Percentiles rank a stretch among this genome's conserved stretches.
These are phyloP conservation scores for Cardamine resedifolia DNA, from an alignment of 345 rosid genomes.

Conservation along the genomic window DNA sequence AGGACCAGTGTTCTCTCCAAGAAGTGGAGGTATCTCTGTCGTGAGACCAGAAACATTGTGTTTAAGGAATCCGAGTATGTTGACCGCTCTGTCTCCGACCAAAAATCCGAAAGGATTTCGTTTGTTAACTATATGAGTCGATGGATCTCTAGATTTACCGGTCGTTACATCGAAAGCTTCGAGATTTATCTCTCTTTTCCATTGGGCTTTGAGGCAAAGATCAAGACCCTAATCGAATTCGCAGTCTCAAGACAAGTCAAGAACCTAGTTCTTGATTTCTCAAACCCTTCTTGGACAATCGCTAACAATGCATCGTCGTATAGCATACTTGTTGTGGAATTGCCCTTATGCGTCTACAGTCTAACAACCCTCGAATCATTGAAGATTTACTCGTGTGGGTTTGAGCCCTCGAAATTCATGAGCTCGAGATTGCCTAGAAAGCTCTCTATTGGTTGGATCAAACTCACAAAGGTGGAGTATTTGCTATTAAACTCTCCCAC, in stretches of 20 bases:
- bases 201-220: background rate
- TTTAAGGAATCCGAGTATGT: constrained; percentile 39
- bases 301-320: background rate
- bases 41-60: constrained; percentile 20
- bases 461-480: background rate
- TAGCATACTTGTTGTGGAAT: background rate
- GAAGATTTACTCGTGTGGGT: background rate
- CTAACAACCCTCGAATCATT: background rate
- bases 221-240: background rate
- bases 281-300: background rate
- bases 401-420: background rate
- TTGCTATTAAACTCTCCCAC: constrained; percentile 26
- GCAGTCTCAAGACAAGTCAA: background rate
- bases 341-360: background rate
- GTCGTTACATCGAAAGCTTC: background rate
- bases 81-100: background rate
- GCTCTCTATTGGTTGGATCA: constrained; percentile 45
- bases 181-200: constrained; percentile 33
- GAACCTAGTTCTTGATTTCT: constrained; percentile 2
- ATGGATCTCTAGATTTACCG: constrained; percentile 19
- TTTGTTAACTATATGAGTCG: constrained; percentile 30
- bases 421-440: constrained; percentile 20
- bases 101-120: background rate
- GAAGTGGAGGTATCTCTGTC: constrained; percentile 40
- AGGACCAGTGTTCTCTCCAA: constrained; percentile 38